These are phyloP conservation scores for Ceratonia siliqua DNA, from an alignment of 306 rosid species.

Conservation along the genomic window DNA sequence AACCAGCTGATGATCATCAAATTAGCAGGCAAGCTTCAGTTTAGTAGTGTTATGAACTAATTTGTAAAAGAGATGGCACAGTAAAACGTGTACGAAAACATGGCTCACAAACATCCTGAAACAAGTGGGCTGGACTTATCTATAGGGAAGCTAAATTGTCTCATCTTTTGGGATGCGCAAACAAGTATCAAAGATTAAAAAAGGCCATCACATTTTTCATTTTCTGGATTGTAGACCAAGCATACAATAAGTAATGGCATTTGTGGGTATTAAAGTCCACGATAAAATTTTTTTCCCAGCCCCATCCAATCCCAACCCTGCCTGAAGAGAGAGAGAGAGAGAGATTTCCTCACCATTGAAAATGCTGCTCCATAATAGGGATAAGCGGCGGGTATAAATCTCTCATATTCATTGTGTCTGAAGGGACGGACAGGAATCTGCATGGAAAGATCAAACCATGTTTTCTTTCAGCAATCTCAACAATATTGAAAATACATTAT, in stretches of 20 bases:
- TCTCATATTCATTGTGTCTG: constrained; percentile 93
- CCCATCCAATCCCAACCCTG: neutral
- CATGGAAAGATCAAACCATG: constrained; percentile 32
- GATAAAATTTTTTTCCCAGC: neutral
- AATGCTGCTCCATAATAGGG: constrained; percentile 93
- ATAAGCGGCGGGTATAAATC: constrained; percentile 93
- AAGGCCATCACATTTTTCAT: constrained; percentile 11
- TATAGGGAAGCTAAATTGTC: neutral
- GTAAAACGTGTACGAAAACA: neutral
- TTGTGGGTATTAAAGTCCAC: too few relatives aligned
- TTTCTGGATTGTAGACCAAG: neutral
- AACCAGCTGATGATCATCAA: neutral
- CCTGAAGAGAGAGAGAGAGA: constrained; percentile 1
- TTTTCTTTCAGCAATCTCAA: neutral
- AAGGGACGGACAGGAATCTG: constrained; percentile 98
- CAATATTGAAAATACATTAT: neutral
- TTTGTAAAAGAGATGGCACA: neutral
- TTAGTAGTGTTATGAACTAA: neutral
- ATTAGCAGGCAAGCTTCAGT: neutral
- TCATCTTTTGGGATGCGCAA: constrained; percentile 1
- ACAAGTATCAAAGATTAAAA: neutral
- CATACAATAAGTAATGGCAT: too few relatives aligned
- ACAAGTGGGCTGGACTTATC: neutral
- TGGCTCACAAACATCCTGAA: neutral
- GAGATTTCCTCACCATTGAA: constrained; percentile 69